Conservation (phyloP, 202 grass and related monocot genomes). For the Cymbopogon flexuosus region DNA sequence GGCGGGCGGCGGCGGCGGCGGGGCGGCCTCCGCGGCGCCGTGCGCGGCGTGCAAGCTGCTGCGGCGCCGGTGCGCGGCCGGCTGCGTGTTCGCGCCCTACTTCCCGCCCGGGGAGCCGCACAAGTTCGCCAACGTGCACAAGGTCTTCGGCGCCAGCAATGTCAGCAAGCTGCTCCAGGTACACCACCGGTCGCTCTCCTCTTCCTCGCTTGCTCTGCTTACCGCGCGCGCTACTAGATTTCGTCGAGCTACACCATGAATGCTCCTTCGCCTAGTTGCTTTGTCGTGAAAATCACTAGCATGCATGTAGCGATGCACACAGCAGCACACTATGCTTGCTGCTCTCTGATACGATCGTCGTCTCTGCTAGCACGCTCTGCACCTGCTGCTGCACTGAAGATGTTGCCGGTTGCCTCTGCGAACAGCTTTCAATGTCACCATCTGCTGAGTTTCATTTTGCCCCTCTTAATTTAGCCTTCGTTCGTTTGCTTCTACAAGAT, state of each 20-base stretch:
- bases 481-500: background rate
- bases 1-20: background rate
- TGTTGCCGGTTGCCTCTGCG: background rate
- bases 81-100: constrained; percentile 78
- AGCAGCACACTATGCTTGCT: no score
- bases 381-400: background rate
- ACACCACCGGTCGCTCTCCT: background rate
- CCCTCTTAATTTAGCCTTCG: background rate
- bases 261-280: background rate
- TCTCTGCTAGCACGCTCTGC: background rate
- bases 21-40: constrained; percentile 19
- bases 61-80: constrained; percentile 62
- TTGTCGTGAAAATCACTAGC: background rate
- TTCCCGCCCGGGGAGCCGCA: constrained; percentile 75
- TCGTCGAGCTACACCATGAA: no score
- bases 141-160: constrained; percentile 96
- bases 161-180: constrained; percentile 99
- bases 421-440: background rate
- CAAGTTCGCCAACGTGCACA: constrained; percentile 87
- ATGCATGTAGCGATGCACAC: no score
- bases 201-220: no score
- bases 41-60: constrained; percentile 96
- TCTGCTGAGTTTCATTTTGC: background rate
- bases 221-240: no score
- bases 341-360: no score